phyloP scores from a whole-genome alignment of 2,329 filamentous ascomycete genomes.

The Colletotrichum lupini region DNA sequence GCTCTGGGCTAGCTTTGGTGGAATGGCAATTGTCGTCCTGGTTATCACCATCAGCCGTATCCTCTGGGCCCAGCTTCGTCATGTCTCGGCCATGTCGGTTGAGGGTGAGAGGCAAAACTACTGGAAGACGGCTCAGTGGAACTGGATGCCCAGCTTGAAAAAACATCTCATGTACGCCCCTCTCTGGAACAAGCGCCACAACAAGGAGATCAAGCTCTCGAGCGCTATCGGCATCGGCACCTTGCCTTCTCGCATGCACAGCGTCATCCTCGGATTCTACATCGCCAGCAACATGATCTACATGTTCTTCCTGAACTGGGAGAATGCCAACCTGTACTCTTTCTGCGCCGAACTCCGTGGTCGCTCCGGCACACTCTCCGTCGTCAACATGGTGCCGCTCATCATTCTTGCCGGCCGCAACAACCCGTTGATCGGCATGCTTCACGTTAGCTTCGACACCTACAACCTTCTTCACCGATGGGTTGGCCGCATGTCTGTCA shows the following conservation, averaged over 20 bases:
- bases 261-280: conserved; percentile 66
- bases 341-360: conserved; percentile 87
- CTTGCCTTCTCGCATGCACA: conserved; percentile 73
- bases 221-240: conserved; percentile 70
- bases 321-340: conserved; percentile 66
- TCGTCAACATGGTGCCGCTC: conserved; percentile 92
- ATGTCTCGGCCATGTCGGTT: conserved; percentile 67
- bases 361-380: conserved; percentile 81
- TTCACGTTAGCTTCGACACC: conserved; percentile 93
- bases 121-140: conserved; percentile 68
- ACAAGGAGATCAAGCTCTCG: conserved; percentile 73
- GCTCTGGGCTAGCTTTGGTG: conserved; percentile 71
- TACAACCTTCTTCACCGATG: conserved; percentile 83
- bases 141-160: conserved; percentile 72
- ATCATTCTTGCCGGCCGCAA: conserved; percentile 91
- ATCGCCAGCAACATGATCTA: conserved; percentile 71
- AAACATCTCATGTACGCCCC: conserved; percentile 73
- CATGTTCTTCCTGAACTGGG: conserved; percentile 71
- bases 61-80: conserved; percentile 66
- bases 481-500: conserved; percentile 79
- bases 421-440: conserved; percentile 85
- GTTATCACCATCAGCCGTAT: conserved; percentile 65
- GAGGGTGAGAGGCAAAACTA: conserved; percentile 65
- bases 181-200: conserved; percentile 73
- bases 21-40: conserved; percentile 64